Evolutionary conservation across 306 rosid species (phyloP), one percentile per base, ranked within the genome.

Genomic region (Vigna angularis): DNA sequence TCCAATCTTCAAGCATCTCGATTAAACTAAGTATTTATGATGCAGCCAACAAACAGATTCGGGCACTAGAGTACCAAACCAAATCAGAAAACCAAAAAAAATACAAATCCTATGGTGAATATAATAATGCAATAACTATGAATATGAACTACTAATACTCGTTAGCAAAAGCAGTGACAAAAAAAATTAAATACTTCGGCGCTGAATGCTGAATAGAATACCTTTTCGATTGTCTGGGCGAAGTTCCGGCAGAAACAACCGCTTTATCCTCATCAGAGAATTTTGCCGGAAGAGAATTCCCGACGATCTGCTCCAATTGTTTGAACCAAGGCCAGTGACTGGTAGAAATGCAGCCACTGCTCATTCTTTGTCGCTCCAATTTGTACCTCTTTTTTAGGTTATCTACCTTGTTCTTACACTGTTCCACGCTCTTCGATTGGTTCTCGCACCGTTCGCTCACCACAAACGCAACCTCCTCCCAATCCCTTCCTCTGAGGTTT

Each of bases 321-420:
- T 91, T 91, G 73, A 88, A 95, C 99, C 99, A 95, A 75, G 97
- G 99, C 99, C 99, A 93, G 66, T 91, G 97, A 69, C 94, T 93
- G 14, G 76, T 70, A 9, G 98, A 87, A 45, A 89, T 73, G 79
- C 93, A 87, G 14, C 93, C 95, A 81, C 74, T 91, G 76, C 16
- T 95, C 93, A 93, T 93, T 85, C 97, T 90, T 13, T 95, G 97
- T 72, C 92, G 82, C 86, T 95, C 98, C 40, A 95, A 82, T 81
- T 93, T 95, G 78, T 95, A 95, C 85, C 99, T 79, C 87, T 95
- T 95, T 87, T 95, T 95, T 75, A 95, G 75, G 73, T 95, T 95
- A 81, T 95, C 98, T 4, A 95, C 97, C 83, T 91, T 95, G 69
- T 95, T 93, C 94, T 95, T 95, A 51, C 99, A 93, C 91, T 95